These are phyloP conservation scores for Jamesozyma gamospora DNA, from an alignment of 805 yeast genomes.

Conservation along the genomic window DNA sequence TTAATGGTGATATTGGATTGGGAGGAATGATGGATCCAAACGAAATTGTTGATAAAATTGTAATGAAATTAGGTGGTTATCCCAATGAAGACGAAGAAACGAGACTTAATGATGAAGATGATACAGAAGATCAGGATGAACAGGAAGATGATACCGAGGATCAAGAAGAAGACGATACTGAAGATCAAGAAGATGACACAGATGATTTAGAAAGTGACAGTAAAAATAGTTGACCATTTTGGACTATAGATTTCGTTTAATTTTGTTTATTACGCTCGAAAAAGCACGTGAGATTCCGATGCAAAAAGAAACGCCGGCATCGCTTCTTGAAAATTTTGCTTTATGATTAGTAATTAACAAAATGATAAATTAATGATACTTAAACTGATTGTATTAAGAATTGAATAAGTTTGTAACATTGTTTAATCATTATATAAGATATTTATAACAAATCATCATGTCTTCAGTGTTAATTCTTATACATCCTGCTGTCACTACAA, in stretches of 20 bases:
- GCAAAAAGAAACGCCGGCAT: too few relatives aligned
- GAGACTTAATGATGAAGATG: constrained; percentile 41
- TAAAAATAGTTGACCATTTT: too few relatives aligned
- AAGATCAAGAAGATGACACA: neutral
- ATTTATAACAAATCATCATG: too few relatives aligned
- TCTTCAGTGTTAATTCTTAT: constrained; percentile 39
- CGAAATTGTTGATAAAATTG: constrained; percentile 81
- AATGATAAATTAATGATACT: too few relatives aligned
- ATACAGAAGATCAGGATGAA: constrained; percentile 31
- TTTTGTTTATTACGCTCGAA: too few relatives aligned
- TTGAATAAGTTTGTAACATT: too few relatives aligned
- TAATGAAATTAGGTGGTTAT: constrained; percentile 56
- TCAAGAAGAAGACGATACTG: constrained; percentile 28
- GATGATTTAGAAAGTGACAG: neutral
- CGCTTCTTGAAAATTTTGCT: too few relatives aligned
- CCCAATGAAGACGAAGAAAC: constrained; percentile 43
- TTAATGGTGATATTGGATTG: constrained; percentile 97
- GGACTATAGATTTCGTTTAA: too few relatives aligned
- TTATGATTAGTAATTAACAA: too few relatives aligned
- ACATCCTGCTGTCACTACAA: constrained; percentile 59
- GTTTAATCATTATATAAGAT: too few relatives aligned
- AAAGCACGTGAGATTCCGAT: too few relatives aligned
- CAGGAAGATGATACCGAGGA: constrained; percentile 29
- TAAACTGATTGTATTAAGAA: too few relatives aligned
- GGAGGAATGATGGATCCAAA: constrained; percentile 99